These are phyloP conservation scores for Cryptococcus wingfieldii DNA, from an alignment of 1,284 basidiomycete genomes.

Conservation along the genomic window DNA sequence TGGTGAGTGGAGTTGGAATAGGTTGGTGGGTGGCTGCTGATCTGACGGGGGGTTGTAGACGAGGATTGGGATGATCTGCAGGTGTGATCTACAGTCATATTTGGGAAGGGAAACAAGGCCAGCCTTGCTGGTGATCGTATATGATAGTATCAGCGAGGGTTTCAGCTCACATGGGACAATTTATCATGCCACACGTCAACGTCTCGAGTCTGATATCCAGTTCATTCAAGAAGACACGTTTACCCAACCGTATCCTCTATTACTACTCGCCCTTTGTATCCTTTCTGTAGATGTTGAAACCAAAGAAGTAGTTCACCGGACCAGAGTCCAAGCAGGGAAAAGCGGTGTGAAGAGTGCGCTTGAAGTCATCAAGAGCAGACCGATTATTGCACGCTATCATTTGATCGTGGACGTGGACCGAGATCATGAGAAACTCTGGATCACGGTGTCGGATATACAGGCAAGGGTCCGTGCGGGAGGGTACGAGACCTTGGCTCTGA, in stretches of 20 bases:
- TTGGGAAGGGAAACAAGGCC: not conserved
- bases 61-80: constrained; percentile 21
- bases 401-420: no score
- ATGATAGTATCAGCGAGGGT: not conserved
- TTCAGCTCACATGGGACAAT: not conserved
- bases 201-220: not conserved
- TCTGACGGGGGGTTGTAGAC: constrained; percentile 5
- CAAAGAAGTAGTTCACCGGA: no score
- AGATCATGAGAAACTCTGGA: no score
- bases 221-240: not conserved
- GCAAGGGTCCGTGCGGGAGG: no score
- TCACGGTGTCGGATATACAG: no score
- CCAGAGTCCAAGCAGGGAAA: no score
- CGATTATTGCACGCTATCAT: no score
- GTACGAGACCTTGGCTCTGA: no score
- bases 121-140: not conserved
- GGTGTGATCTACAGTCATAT: not conserved
- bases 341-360: no score
- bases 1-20: constrained; percentile 17
- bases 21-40: not conserved
- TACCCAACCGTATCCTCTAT: not conserved
- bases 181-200: not conserved
- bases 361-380: no score
- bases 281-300: no score
- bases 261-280: not conserved